These are phyloP conservation scores for Ogataea thermomethanolica DNA, from an alignment of 805 yeast species.

Conservation along the genomic window DNA sequence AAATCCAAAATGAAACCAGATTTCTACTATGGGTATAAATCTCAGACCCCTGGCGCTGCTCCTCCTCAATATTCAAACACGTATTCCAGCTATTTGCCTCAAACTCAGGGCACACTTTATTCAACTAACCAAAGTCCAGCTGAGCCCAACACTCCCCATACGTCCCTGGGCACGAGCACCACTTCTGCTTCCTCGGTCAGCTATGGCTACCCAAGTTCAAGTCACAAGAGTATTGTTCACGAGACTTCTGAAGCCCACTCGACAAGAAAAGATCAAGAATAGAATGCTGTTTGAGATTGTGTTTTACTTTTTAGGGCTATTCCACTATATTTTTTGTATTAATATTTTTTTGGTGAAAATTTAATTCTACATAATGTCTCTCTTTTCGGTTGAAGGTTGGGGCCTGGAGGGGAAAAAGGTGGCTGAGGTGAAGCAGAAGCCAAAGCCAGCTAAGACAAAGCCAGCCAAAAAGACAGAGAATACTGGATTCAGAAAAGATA, in stretches of 20 bases:
- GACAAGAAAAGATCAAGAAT: neutral
- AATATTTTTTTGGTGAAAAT: constrained; percentile 3
- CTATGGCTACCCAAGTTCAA: neutral
- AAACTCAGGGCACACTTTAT: neutral
- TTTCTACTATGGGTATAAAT: constrained; percentile 10
- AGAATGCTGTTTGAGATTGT: neutral
- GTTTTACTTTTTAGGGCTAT: neutral
- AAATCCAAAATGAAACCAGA: constrained; percentile 5
- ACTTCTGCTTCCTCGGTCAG: neutral
- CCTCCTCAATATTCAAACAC: constrained; percentile 2
- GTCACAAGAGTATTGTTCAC: neutral
- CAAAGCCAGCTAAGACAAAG: constrained; percentile 18
- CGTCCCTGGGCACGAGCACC: neutral
- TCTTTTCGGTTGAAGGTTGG: constrained; percentile 86
- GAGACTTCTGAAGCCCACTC: neutral
- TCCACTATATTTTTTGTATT: constrained; percentile 7
- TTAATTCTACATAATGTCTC: constrained; percentile 44
- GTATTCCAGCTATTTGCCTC: constrained; percentile 5
- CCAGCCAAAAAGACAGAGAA: constrained; percentile 3
- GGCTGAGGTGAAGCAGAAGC: constrained; percentile 39
- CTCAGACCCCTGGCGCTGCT: constrained; percentile 9
- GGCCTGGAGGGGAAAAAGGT: constrained; percentile 53
- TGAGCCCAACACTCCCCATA: neutral
- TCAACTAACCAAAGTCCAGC: neutral
- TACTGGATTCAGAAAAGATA: constrained; percentile 15